A percentile compares a stretch with the other conserved stretches of the same genome.
Evolutionary conservation across 2,329 filamentous ascomycete genomes (phyloP).

Genomic region (Colletotrichum tofieldiae): DNA sequence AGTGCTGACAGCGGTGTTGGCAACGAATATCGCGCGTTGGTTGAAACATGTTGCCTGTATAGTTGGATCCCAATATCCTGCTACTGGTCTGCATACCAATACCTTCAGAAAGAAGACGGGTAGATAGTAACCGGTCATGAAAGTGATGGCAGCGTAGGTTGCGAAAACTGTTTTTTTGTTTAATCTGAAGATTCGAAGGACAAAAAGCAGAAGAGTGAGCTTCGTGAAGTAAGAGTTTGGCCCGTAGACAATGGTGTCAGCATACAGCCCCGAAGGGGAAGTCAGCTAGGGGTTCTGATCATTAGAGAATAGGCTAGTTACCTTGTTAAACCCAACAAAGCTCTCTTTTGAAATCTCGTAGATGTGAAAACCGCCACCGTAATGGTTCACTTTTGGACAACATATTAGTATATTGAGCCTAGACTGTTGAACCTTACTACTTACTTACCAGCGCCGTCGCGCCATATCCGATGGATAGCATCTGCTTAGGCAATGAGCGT

Average conservation of each 20-base stretch:
- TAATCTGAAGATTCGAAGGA: constrained; percentile 60
- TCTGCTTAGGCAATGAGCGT: constrained; percentile 36
- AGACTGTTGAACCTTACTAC: not conserved
- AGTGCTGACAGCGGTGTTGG: constrained; percentile 52
- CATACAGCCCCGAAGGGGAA: constrained; percentile 49
- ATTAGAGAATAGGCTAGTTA: constrained; percentile 31
- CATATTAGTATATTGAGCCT: not conserved
- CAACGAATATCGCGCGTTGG: constrained; percentile 52
- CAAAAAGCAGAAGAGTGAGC: constrained; percentile 59
- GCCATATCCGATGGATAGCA: constrained; percentile 51
- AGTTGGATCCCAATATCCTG: constrained; percentile 56
- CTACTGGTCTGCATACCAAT: constrained; percentile 58
- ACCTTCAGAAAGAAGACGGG: constrained; percentile 55
- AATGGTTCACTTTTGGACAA: constrained; percentile 45
- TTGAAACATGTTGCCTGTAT: constrained; percentile 52
- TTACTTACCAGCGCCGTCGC: constrained; percentile 47
- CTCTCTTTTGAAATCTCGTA: constrained; percentile 51
- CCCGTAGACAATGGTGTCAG: constrained; percentile 61
- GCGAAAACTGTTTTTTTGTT: constrained; percentile 57
- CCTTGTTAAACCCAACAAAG: constrained; percentile 54
- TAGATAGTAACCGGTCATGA: constrained; percentile 55
- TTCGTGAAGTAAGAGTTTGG: constrained; percentile 59
- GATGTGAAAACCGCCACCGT: constrained; percentile 56
- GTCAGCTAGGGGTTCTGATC: not conserved
- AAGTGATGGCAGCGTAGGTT: constrained; percentile 56